These are phyloP conservation scores for Chloroidium sp. DNA, from an alignment of 163 green algal species.

Conservation along the genomic window DNA sequence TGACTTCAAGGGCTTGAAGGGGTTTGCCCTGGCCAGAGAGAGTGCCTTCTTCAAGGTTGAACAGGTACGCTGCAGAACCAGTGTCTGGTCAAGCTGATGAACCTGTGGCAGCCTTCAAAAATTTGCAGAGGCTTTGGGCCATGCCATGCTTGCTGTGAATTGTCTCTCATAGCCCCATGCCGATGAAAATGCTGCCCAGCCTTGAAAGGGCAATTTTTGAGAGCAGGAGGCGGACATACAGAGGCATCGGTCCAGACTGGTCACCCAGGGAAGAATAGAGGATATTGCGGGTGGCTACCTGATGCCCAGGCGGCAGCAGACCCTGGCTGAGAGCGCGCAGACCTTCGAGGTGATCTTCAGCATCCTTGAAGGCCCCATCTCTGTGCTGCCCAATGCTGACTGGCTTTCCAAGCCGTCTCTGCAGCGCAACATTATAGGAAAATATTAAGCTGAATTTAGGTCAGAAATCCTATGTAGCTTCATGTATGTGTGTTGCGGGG, in stretches of 20 bases:
- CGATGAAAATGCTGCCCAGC: too few species aligned
- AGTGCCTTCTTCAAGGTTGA: slow-evolving; percentile 43
- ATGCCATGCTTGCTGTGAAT: too few species aligned
- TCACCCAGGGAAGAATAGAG: slow-evolving; percentile 31
- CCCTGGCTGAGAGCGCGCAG: slow-evolving; percentile 18
- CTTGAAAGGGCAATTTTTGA: too few species aligned
- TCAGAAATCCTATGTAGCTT: too few species aligned
- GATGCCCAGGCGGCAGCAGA: slow-evolving; percentile 6
- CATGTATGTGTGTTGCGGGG: too few species aligned
- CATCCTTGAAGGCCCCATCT: neutral
- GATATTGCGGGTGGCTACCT: slow-evolving; percentile 8
- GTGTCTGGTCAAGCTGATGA: neutral
- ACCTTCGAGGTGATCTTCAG: slow-evolving; percentile 14
- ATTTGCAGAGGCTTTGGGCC: too few species aligned
- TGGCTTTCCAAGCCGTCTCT: too few species aligned
- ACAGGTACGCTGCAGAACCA: slow-evolving; percentile 11
- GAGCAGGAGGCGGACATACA: slow-evolving; percentile 39
- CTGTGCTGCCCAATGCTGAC: neutral
- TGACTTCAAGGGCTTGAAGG: slow-evolving; percentile 13
- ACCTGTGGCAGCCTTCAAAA: neutral
- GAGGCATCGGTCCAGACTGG: slow-evolving; percentile 18
- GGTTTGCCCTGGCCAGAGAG: slow-evolving; percentile 22
- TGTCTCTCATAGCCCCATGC: too few species aligned
- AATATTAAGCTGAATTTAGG: too few species aligned
- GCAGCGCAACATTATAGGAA: too few species aligned